Evolutionary conservation across 495 filamentous ascomycete species (phyloP), one percentile per base, ranked within the genome.

Genomic region (Trichoderma virens): DNA sequence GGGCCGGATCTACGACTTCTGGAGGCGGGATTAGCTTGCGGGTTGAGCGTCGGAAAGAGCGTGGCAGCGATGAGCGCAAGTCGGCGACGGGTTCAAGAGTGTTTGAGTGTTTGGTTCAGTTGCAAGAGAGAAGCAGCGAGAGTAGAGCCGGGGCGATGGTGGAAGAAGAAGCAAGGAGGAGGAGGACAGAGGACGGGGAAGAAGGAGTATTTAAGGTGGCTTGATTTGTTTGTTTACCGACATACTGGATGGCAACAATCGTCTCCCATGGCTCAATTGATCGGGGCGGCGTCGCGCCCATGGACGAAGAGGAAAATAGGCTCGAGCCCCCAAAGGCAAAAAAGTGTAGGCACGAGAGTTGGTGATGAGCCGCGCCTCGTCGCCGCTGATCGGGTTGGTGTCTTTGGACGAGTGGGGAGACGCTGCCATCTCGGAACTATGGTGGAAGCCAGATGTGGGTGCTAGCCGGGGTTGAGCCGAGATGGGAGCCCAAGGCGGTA

Each of bases 1-100:
- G n/a, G 70, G 65, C 66, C 67, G 62, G 62, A 60, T 64, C 66
- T 74, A 73, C 71, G 65, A 71, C 67, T 66, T 66, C 74, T 76
- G 66, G 16, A 31, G 3, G 20, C 9, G n/a, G 43, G 8, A 20
- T 20, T 23, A n/a, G 20, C 18, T 35, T 62, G 62, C 47, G 54
- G 32, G 31, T 32, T 43, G 11, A 6, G 18, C 59, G 51, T 35
- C 13, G 34, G 6, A 11, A 6, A 25, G 30, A 47, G 38, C 20
- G 62, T 60, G 23, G 66, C 7, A 60, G 27, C 28, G n/a, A 34
- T 8, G 47, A 20, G 23, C 13, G 8, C 41, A 18, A 45, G n/a
- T 20, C 41, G 41, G 41, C 5, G 41, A 45, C 41, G 11, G 5
- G 14, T 7, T 20, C 9, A 18, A 14, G 11, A 16, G 13, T 5